Conservation (phyloP, 2,329 filamentous ascomycete species). For the Teratosphaeria gauchensis region DNA sequence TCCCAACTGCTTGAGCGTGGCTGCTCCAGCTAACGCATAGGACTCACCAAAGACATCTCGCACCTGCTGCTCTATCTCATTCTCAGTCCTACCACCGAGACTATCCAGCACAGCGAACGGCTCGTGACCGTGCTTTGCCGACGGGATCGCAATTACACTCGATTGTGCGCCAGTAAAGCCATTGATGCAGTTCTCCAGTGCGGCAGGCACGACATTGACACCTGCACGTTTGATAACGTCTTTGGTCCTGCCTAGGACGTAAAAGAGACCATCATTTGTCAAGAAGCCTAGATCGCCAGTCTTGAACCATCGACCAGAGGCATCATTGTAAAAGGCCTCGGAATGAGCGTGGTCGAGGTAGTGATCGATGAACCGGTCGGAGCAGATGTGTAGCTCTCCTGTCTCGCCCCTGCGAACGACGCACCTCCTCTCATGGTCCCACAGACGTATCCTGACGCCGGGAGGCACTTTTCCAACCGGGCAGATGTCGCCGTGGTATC, state of each 20-base stretch:
- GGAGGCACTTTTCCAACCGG: not conserved
- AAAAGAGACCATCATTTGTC: conserved; percentile 10
- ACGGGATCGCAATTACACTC: conserved; percentile 10
- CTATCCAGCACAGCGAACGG: conserved; percentile 12
- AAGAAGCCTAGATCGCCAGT: conserved; percentile 19
- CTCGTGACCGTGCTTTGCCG: conserved; percentile 10
- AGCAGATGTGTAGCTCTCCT: conserved; percentile 11
- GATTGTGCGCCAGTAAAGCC: conserved; percentile 8
- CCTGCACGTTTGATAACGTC: conserved; percentile 17
- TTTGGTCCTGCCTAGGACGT: conserved; percentile 17
- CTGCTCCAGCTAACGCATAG: conserved; percentile 11
- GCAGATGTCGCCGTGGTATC: not conserved
- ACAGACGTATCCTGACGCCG: conserved; percentile 3
- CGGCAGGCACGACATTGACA: conserved; percentile 9
- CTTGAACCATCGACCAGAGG: conserved; percentile 14
- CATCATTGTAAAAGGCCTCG: conserved; percentile 12
- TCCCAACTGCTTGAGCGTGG: conserved; percentile 11
- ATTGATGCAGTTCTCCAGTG: conserved; percentile 15
- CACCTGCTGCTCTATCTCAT: conserved; percentile 11
- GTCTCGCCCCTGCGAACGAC: conserved; percentile 6
- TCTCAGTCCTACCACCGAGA: conserved; percentile 8
- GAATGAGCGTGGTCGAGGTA: conserved; percentile 11
- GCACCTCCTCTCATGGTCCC: conserved; percentile 6
- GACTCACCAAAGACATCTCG: conserved; percentile 12
- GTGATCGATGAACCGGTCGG: conserved; percentile 6